Evolutionary conservation across 208 protist species (phyloP), one percentile per base, ranked within the genome.

Genomic region (Angomonas ambiguus): DNA sequence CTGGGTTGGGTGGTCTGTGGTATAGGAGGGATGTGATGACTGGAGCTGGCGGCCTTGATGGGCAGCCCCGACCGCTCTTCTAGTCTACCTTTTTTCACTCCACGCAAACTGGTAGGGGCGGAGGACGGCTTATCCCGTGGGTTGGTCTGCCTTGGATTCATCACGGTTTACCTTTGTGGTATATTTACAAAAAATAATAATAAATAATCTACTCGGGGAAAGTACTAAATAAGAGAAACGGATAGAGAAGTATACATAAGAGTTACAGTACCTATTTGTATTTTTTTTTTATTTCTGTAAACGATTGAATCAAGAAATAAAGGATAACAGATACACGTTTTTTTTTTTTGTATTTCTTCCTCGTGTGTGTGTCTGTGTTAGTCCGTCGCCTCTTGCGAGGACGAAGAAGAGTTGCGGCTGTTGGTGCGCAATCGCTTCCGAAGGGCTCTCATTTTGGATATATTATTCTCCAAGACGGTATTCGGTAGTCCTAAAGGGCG

Each of bases 401-500:
- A 24, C 35, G 65, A 30, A 32, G 67, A 41, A 72, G 60, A 27
- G 69, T 51, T 4, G 62, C 65, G 20, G 56, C 42, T 28, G 53
- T 67, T 55, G 8, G 48, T 55, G 2, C 88, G 74, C 60, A 85
- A 63, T 27, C 88, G 74, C 59, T 94, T 94, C 22, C 88, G 84
- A 45, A 91, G 74, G 35, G 74, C 56, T 48, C 80, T 78, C 63
- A 94, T 75, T 64, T 74, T 76, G 27, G 69, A 77, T 13, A 76
- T 42, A 8, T 82, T 82, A 20, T 79, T 76, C 30, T 60, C 62
- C 2, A 82, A 83, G 30, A 90, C 72, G 1, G 89, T 95, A 67
- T 95, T 95, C 11, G 89, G 78, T 24, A 93, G 69, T 10, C 78
- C 82, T 18, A 95, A 67, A 25, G 76, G 62, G 0, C 76, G 67